Base-by-base conservation (phyloP, 768 basidiomycete species). In the Tephrocybe sp. region DNA sequence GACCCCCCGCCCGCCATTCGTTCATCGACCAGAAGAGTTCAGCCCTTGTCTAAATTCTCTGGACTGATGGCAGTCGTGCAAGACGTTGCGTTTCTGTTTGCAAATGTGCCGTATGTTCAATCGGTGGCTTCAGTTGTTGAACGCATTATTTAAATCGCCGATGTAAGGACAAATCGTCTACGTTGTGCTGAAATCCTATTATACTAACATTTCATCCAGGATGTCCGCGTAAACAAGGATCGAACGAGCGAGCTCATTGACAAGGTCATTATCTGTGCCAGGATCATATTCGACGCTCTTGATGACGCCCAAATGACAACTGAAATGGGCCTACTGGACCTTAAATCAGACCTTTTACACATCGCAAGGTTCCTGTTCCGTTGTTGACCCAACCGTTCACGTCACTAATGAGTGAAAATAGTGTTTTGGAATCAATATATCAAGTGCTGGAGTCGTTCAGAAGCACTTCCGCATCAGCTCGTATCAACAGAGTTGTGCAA, bases 91-190 rank as follows among this genome's bases (percentile, higher is more conserved):
- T 57, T 54, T 8, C 37, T 56, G 5, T 64, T 68, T 43, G 42
- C 57, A 1, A 54, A 63, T 4, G 61, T 63, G 2, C 64, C 67
- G 18, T 65, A 68, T 36, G 60, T 68, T 15, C 58, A 64, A 43
- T 51, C 57, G 8, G 56, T 68, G 14, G 62, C 61, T 7, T 49
- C 57, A 1, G 26, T 64, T 0, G 58, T 65, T 21, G 55, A 60
- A 39, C 59, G 60, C 32, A 65, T 68, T 10, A 58, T 68, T 10
- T 50, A 60, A 20, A 62, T 68, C n/a, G 56, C 59, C 12, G 56
- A 64, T 37, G 65, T 68, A 44, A 36, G 50, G 50, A 28, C 48
- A 34, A 3, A 4, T 18, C 12, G 1, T 32, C 8, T n/a, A 38
- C 4, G 12, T 14, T 20, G 30, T 32, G 21, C 15, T 34, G 30